phyloP scores from a whole-genome alignment of 768 basidiomycete genomes.

The Rhodotorula sphaerocarpa region DNA sequence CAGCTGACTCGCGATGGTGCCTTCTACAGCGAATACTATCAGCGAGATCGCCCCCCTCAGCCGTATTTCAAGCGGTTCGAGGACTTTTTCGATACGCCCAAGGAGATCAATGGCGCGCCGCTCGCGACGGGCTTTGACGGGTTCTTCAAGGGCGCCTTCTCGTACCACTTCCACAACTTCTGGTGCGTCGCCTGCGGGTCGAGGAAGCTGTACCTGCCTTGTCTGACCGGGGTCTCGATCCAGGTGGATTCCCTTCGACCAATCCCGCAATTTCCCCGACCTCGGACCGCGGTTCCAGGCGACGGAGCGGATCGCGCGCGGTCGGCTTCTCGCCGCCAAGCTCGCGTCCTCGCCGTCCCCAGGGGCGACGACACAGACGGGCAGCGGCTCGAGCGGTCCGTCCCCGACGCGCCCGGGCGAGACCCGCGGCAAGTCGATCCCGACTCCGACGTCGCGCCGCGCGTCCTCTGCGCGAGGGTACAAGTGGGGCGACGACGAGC shows the following conservation, averaged over 20 bases:
- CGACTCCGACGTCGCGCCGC: neutral
- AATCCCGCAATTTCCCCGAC: conserved; percentile 88
- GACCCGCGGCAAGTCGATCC: neutral
- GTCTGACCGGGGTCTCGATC: too few relatives aligned
- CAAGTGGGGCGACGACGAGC: conserved; percentile 40
- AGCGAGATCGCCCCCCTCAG: conserved; percentile 84
- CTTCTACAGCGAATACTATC: conserved; percentile 58
- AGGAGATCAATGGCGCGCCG: conserved; percentile 65
- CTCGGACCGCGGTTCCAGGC: conserved; percentile 69
- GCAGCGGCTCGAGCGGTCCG: neutral
- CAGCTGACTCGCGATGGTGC: too few relatives aligned
- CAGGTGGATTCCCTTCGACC: conserved; percentile 96
- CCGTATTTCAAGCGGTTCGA: conserved; percentile 66
- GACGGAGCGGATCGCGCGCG: conserved; percentile 63
- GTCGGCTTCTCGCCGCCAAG: conserved; percentile 19
- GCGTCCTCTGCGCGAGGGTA: neutral
- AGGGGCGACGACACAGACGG: neutral
- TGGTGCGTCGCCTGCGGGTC: conserved; percentile 50
- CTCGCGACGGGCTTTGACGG: conserved; percentile 84
- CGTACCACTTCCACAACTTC: conserved; percentile 92
- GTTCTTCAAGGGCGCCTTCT: conserved; percentile 91
- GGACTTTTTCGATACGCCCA: conserved; percentile 79
- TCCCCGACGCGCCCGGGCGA: conserved; percentile 15
- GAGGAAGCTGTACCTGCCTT: too few relatives aligned
- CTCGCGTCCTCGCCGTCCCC: neutral